Evolutionary conservation across 2,329 filamentous ascomycete species (phyloP), one percentile per base, ranked within the genome.

Genomic region (Zymoseptoria tritici): DNA sequence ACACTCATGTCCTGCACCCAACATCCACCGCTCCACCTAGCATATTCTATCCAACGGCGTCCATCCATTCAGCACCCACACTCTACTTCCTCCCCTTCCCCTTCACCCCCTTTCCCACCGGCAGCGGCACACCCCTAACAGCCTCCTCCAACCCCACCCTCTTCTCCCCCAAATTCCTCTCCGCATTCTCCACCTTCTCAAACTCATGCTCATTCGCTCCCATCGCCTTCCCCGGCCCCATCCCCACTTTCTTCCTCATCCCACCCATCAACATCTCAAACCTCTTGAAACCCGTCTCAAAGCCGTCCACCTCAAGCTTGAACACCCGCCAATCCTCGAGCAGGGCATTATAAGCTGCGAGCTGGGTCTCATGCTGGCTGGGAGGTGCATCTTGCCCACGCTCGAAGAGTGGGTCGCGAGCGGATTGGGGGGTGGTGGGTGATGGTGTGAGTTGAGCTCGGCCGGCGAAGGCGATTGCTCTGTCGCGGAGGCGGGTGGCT

Each of bases 71-170:
- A 11, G 5, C 36, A 46, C 5, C 36, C 16, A 46, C 36, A n/a
- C 13, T 16, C 36, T 46, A 46, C 11, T 46, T 53, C 8, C 20
- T 13, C 29, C 52, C 22, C 22, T n/a, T 53, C 7, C 11, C n/a
- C 22, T n/a, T 53, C 7, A 9, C n/a, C 20, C 11, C n/a, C 22
- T 53, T 53, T 9, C 75, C 76, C 4, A 29, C 56, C 4, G 57
- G 54, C 57, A 61, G 52, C n/a, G 24, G 52, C 24, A 60, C 55
- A 20, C 11, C 55, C 8, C 6, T 53, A 4, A 62, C 54, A 21
- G 50, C 51, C 50, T 49, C 59, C 31, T 52, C 46, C 36, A 62
- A 29, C 24, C 57, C 60, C 3, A 11, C 52, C 50, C 54, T 56
- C 51, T 57, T 53, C 50, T 52, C 51, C 54, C 56, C 54, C 51